Evolutionary conservation across 495 filamentous ascomycete genomes (phyloP), one percentile per base, ranked within the genome.

Genomic region (Extremus antarcticus): DNA sequence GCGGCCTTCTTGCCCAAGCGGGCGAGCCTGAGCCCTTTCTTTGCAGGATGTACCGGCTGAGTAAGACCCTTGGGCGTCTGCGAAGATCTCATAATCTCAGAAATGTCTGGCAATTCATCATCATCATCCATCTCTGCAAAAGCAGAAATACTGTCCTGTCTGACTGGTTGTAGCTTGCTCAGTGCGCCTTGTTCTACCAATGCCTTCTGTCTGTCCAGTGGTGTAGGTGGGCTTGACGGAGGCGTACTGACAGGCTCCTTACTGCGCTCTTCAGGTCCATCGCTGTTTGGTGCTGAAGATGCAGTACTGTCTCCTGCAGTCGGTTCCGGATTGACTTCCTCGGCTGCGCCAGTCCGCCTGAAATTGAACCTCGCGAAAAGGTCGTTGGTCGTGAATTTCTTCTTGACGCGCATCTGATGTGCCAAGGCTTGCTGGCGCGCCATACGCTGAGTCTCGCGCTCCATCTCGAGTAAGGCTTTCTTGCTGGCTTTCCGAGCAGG

Each of bases 381-480:
- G 47, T 85, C 84, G 17, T 85, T 78, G 64, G 88, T 94, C 11
- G 82, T 83, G 52, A 95, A 86, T 70, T 90, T 96, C 73, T 92
- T 96, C 73, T 86, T 92, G 2, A 89, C 91, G 65, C 80, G 84
- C 7, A 87, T 84, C 64, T 96, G 81, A 66, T 97, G 89, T n/a
- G 85, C 79, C 21, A 99, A 73, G 64, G 96, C 92, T 78, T 92
- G 83, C 59, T 86, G 92, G 55, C 92, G 79, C 58, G 78, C 83
- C 74, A 99, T 78, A 21, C 94, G 83, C 68, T 96, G 90, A 0
- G 91, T 95, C 69, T 97, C 92, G 43, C 87, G 76, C 53, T 80
- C 80, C 83, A 97, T 95, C 64, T 97, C 91, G 68, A 95, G 87
- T n/a, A 95, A 54, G 0, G 94, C 92, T 72, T 91, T 95, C 73